Percentiles rank a stretch among this genome's conserved stretches.
phyloP scores from a whole-genome alignment of 2,329 filamentous ascomycete species.

The Phialocephala sp. region DNA sequence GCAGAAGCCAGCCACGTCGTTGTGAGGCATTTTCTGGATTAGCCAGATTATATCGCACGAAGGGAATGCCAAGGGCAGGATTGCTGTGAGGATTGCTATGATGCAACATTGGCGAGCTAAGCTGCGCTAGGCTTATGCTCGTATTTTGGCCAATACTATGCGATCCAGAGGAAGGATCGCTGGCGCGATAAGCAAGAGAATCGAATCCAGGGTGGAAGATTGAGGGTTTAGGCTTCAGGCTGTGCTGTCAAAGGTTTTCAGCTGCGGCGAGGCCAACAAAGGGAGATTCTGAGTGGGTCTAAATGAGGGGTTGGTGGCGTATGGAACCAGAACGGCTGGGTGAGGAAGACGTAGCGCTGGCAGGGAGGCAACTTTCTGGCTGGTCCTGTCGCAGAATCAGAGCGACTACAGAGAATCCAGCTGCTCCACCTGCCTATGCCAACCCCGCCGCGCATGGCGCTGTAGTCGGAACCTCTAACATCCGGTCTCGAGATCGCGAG shows the following conservation, averaged over 20 bases:
- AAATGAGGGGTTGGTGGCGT: no score
- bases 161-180: slow-evolving; percentile 28
- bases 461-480: no score
- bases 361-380: no score
- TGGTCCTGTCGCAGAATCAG: no score
- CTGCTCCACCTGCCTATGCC: no score
- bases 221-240: slow-evolving; percentile 29
- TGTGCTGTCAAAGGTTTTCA: slow-evolving; percentile 25
- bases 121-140: slow-evolving; percentile 25
- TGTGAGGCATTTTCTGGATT: slow-evolving; percentile 26
- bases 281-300: no score
- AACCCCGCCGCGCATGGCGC: no score
- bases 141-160: slow-evolving; percentile 29
- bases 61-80: slow-evolving; percentile 27
- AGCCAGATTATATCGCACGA: slow-evolving; percentile 30
- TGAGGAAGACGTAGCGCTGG: no score
- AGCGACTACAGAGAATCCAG: no score
- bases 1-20: slow-evolving; percentile 25
- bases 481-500: no score
- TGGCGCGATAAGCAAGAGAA: slow-evolving; percentile 25
- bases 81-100: slow-evolving; percentile 28
- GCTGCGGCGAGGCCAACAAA: slow-evolving; percentile 11
- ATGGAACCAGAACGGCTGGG: no score
- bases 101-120: slow-evolving; percentile 24
- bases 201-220: slow-evolving; percentile 33